phyloP scores from a whole-genome alignment of 345 rosid species.

The Moricandia arvensis region DNA sequence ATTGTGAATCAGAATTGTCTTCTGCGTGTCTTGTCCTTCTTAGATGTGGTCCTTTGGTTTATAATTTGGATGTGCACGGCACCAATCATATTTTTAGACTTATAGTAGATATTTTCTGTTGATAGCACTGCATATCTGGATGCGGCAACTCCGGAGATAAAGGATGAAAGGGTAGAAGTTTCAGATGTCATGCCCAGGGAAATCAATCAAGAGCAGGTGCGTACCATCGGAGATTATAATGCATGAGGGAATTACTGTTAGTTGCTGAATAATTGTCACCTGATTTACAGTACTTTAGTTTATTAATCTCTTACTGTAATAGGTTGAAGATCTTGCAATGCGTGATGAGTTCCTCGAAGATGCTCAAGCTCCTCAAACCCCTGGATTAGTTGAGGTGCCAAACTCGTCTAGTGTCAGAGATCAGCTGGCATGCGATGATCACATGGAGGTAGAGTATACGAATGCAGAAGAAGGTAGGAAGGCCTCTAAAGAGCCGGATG shows the following conservation, averaged over 20 bases:
- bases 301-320: slow-evolving; percentile 31
- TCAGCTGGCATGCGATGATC: slow-evolving; percentile 65
- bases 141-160: slow-evolving; percentile 36
- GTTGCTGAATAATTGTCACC: too few relatives aligned
- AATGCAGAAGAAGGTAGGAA: slow-evolving; percentile 42
- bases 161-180: slow-evolving; percentile 33
- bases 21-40: too few relatives aligned
- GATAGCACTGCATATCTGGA: slow-evolving; percentile 56
- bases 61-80: neutral
- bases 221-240: slow-evolving; percentile 5
- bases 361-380: slow-evolving; percentile 92
- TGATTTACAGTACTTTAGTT: too few relatives aligned
- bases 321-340: slow-evolving; percentile 51
- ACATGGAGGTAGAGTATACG: slow-evolving; percentile 58
- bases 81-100: neutral
- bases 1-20: neutral
- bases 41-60: slow-evolving; percentile 14
- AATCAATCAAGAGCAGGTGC: slow-evolving; percentile 60
- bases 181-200: slow-evolving; percentile 47
- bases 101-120: slow-evolving; percentile 27
- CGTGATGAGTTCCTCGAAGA: slow-evolving; percentile 55
- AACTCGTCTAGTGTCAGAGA: slow-evolving; percentile 64
- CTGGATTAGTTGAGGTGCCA: slow-evolving; percentile 78
- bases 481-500: slow-evolving; percentile 38
- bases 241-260: neutral